Evolutionary conservation across 371 early-diverging fungal genomes (phyloP), one percentile per base, ranked within the genome.

Genomic region (Furculomyces boomerangus): DNA sequence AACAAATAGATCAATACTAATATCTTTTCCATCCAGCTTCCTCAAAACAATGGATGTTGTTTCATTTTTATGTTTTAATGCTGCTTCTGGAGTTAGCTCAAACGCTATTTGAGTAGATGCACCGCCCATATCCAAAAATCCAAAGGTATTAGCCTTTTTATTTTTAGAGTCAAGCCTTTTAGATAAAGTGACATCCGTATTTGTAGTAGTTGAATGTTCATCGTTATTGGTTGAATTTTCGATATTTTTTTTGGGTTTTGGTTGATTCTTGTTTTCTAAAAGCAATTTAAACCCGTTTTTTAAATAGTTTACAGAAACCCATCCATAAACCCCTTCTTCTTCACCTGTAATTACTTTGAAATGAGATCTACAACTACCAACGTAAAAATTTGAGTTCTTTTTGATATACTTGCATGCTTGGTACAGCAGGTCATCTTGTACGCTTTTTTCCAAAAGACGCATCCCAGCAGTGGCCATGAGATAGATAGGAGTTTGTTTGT

Each of bases 381-480:
- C 57, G 18, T 62, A 58, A 53, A 93, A 93, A 0, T 56, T 43
- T 56, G 76, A 81, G 54, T 79, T 65, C 27, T 66, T 60, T 20
- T 61, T 63, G 27, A 88, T 76, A 57, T 76, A 83, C 2, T 60
- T 51, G 62, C 92, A 93, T 0, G 88, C 76, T 2, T 68, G 54
- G 7, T 67, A 57, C 1, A 96, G 60, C 13, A 95, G 64, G 24
- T 60, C 62, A 2, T 58, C 47, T 51, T 79, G 82, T 39, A 78
- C 70, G 3, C 69, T 60, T 8, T 61, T 56, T 0, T 78, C 71
- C 30, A 90, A 61, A 16, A 96, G 73, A 3, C 97, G 79, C 81
- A 97, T 83, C 3, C 97, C 97, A 0, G 94, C 97, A 0, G 97
- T 97, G n/a, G 95, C 95, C 57, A 88, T 73, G 10, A 96, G 60